phyloP scores from a whole-genome alignment of 2,329 filamentous ascomycete species.

The Diaporthe capsici region DNA sequence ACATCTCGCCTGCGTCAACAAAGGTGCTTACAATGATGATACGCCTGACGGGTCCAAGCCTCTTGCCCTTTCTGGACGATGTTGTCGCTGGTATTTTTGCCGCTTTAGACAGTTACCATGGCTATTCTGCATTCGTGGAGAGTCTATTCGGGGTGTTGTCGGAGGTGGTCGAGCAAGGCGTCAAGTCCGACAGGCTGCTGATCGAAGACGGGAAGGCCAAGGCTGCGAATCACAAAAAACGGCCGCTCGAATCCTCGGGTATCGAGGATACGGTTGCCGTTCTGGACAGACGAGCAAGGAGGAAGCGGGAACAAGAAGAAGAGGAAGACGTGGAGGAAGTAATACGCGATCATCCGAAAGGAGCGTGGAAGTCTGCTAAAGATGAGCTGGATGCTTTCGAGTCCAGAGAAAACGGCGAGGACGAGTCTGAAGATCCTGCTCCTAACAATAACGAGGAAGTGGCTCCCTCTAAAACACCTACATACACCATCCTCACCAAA shows the following conservation, averaged over 20 bases:
- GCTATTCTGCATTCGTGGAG: conserved; percentile 89
- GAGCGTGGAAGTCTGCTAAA: conserved; percentile 53
- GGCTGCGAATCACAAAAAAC: conserved; percentile 60
- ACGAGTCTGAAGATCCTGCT: conserved; percentile 53
- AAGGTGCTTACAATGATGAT: conserved; percentile 97
- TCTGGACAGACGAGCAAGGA: conserved; percentile 74
- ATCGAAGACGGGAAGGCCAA: conserved; percentile 57
- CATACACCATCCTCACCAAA: conserved; percentile 84
- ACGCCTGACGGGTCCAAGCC: conserved; percentile 81
- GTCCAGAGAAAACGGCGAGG: conserved; percentile 47
- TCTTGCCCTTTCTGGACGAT: conserved; percentile 93
- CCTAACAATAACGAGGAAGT: conserved; percentile 49
- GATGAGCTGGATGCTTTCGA: conserved; percentile 50
- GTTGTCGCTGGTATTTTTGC: conserved; percentile 92
- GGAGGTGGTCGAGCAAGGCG: conserved; percentile 86
- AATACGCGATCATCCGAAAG: conserved; percentile 51
- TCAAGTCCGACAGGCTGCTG: conserved; percentile 68
- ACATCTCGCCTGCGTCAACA: conserved; percentile 91
- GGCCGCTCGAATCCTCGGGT: conserved; percentile 49
- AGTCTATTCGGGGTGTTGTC: conserved; percentile 85
- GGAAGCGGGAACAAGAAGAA: conserved; percentile 50
- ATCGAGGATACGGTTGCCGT: conserved; percentile 66
- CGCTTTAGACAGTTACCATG: conserved; percentile 94
- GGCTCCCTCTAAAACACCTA: conserved; percentile 76
- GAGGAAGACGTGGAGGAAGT: conserved; percentile 51